phyloP scores from a whole-genome alignment of 306 rosid species.

The Mimosa bimucronata region DNA sequence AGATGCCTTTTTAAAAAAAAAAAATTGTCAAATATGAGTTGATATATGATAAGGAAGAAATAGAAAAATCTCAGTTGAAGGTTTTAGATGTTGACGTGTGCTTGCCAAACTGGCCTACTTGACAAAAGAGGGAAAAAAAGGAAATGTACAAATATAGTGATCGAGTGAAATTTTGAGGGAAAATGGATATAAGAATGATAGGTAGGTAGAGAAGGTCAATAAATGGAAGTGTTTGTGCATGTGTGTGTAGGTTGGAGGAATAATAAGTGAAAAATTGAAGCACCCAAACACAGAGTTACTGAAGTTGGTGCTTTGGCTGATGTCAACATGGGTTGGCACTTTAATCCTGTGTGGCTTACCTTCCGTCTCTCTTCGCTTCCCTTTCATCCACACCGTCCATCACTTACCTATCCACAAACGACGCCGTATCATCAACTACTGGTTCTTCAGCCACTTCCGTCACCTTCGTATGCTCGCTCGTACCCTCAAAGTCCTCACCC shows the following conservation, averaged over 20 bases:
- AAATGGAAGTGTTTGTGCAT: background rate
- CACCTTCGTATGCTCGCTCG: slow-evolving; percentile 52
- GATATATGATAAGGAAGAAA: background rate
- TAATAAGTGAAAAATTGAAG: slow-evolving; percentile 50
- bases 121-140: too few species aligned
- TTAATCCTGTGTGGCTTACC: slow-evolving; percentile 52
- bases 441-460: slow-evolving; percentile 54
- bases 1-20: too few species aligned
- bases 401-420: slow-evolving; percentile 44
- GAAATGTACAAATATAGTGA: too few species aligned
- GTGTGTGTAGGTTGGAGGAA: slow-evolving; percentile 49
- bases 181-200: background rate
- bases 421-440: slow-evolving; percentile 47
- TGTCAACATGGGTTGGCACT: slow-evolving; percentile 74
- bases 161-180: background rate
- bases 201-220: background rate
- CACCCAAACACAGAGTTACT: slow-evolving; percentile 60
- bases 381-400: slow-evolving; percentile 50
- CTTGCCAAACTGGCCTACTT: too few species aligned
- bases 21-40: background rate
- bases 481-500: slow-evolving; percentile 60
- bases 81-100: too few species aligned
- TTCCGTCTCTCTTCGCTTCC: slow-evolving; percentile 47
- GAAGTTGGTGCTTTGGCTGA: slow-evolving; percentile 45
- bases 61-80: background rate